These are phyloP conservation scores for Dactylellina drechsleri DNA, from an alignment of 2,329 filamentous ascomycete species.

Conservation along the genomic window DNA sequence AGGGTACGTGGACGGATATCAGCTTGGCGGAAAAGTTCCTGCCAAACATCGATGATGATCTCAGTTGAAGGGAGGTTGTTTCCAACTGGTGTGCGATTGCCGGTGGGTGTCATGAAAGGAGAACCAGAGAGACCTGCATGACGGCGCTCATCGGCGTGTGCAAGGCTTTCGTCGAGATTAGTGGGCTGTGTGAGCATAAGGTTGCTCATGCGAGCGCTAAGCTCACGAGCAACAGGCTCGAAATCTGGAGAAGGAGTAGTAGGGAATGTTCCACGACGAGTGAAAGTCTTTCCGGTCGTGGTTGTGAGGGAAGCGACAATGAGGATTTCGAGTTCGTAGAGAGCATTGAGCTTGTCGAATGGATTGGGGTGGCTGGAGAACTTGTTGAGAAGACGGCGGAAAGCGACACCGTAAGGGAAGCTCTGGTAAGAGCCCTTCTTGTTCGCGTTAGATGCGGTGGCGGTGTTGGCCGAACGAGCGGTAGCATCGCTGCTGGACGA, in stretches of 20 bases:
- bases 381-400: constrained; percentile 80
- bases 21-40: constrained; percentile 73
- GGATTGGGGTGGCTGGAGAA: constrained; percentile 92
- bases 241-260: constrained; percentile 64
- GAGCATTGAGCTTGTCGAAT: constrained; percentile 81
- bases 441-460: constrained; percentile 58
- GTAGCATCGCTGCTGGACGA: constrained; percentile 65
- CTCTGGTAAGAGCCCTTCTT: constrained; percentile 63
- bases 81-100: constrained; percentile 55
- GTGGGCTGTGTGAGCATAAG: constrained; percentile 63
- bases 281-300: constrained; percentile 65
- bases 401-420: constrained; percentile 84
- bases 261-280: constrained; percentile 56
- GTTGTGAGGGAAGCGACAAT: constrained; percentile 78
- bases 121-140: constrained; percentile 61
- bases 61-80: constrained; percentile 67
- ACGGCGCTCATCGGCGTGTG: constrained; percentile 75
- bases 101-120: constrained; percentile 59
- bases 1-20: constrained; percentile 79
- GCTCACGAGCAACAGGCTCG: constrained; percentile 63
- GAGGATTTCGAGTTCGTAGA: constrained; percentile 84
- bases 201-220: constrained; percentile 63
- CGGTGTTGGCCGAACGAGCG: constrained; percentile 62
- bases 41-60: constrained; percentile 73
- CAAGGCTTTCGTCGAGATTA: constrained; percentile 73